Base-by-base conservation (phyloP, 2,329 filamentous ascomycete genomes). In the Dothistroma septosporum region DNA sequence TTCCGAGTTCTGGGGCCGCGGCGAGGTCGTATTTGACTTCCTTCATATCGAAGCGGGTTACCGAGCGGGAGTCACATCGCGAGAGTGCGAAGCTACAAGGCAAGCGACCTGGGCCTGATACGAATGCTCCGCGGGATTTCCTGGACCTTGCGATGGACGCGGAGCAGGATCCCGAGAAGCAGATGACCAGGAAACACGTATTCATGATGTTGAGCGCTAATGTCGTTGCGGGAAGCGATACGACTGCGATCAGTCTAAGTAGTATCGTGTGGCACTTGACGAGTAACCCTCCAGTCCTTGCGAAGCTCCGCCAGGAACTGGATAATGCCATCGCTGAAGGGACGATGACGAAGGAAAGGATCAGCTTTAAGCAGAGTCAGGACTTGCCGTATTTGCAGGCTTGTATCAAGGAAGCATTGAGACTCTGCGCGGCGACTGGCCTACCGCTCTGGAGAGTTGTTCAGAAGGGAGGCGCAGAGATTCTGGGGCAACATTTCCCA, bases 371-470 rank as follows among this genome's bases (percentile, higher is more conserved):
- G 24, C 71, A 77, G 61, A 71, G 71, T 7, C 66, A 72, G 31
- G 67, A 70, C 16, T 68, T 76, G 64, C 72, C 77, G 0, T 80
- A 77, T 63, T 70, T 80, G 3, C 74, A 77, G 57, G 78, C 64
- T n/a, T 65, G 64, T 48, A 70, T 71, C 54, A 66, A 67, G 46
- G 69, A 71, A 59, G 69, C 64, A 5, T 56, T 71, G 12, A 62
- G 69, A 32, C 37, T 70, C 19, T 64, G 66, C 35, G 61, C 68
- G 10, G 60, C 65, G 1, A 61, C 64, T 1, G 68, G 66, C 2
- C 37, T 65, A 6, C 61, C 64, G 0, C 41, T 67, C 8, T 63
- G 58, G 60, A 53, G 65, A 52, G 60, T 63, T 41, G 65, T 67
- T 4, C 65, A 64, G 1, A 22, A 53, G 16, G 61, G 64, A 7